These are phyloP conservation scores for Penicilliopsis zonata DNA, from an alignment of 495 filamentous ascomycete genomes.

Conservation along the genomic window DNA sequence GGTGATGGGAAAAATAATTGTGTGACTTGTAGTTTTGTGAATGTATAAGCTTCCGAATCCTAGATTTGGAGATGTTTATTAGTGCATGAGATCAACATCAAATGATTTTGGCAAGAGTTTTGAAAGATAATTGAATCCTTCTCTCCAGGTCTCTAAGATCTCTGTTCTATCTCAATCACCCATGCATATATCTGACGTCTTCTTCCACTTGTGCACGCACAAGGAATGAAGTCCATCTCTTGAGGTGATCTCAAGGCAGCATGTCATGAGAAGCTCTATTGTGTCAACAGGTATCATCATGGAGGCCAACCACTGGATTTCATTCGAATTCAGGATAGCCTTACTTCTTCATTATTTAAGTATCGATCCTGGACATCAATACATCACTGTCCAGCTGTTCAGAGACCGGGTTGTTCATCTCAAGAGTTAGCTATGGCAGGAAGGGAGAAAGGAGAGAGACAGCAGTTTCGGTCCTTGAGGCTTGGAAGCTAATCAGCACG, in stretches of 20 bases:
- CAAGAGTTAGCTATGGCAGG: too few species aligned
- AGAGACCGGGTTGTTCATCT: too few species aligned
- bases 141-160: slow-evolving; percentile 25
- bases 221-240: slow-evolving; percentile 24
- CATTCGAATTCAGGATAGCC: too few species aligned
- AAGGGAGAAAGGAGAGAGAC: too few species aligned
- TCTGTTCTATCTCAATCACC: slow-evolving; percentile 39
- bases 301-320: slow-evolving; percentile 11
- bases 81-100: too few species aligned
- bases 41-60: background rate
- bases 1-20: background rate
- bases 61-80: too few species aligned
- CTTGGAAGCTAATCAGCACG: too few species aligned
- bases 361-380: too few species aligned
- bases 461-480: too few species aligned
- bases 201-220: slow-evolving; percentile 20
- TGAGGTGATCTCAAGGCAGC: slow-evolving; percentile 6
- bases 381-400: too few species aligned
- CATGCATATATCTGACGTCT: slow-evolving; percentile 15
- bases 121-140: background rate
- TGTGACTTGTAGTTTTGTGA: background rate
- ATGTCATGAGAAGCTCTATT: slow-evolving; percentile 30
- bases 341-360: too few species aligned
- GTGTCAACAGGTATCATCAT: slow-evolving; percentile 25
- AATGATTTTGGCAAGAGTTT: background rate